These are phyloP conservation scores for Spencermartinsiella europaea DNA, from an alignment of 805 yeast species.

Conservation along the genomic window DNA sequence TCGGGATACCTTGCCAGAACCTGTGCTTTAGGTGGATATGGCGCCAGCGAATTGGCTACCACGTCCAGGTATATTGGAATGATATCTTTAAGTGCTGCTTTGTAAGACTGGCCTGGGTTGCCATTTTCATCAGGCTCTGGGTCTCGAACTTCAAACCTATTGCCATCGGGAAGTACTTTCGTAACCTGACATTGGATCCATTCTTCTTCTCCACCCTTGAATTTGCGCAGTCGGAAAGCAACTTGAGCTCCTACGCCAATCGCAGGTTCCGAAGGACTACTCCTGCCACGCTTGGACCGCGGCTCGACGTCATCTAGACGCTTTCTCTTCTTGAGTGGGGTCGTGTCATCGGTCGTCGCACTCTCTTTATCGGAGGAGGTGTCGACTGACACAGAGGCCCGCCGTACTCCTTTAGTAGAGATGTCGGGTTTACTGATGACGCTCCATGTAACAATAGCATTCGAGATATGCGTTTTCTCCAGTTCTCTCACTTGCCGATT, in stretches of 20 bases:
- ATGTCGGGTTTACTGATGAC: background rate
- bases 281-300: background rate
- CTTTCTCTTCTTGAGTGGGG: background rate
- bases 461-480: background rate
- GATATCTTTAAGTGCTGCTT: conserved; percentile 75
- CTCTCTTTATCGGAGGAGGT: background rate
- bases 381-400: background rate
- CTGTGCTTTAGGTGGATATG: conserved; percentile 68
- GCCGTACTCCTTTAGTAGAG: background rate
- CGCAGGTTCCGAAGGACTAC: conserved; percentile 27
- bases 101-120: conserved; percentile 80
- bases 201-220: conserved; percentile 69
- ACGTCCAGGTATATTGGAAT: conserved; percentile 50
- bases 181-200: conserved; percentile 96
- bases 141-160: conserved; percentile 83
- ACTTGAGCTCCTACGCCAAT: conserved; percentile 67
- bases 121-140: conserved; percentile 96
- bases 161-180: conserved; percentile 68
- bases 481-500: background rate
- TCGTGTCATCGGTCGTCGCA: background rate
- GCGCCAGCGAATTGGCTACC: conserved; percentile 25
- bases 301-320: background rate
- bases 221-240: conserved; percentile 65
- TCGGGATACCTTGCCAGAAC: conserved; percentile 96
- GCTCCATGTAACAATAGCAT: background rate